A percentile compares a stretch with the other conserved stretches of the same genome.
phyloP scores from a whole-genome alignment of 2,329 filamentous ascomycete species.

The Calonectria leucothoes region DNA sequence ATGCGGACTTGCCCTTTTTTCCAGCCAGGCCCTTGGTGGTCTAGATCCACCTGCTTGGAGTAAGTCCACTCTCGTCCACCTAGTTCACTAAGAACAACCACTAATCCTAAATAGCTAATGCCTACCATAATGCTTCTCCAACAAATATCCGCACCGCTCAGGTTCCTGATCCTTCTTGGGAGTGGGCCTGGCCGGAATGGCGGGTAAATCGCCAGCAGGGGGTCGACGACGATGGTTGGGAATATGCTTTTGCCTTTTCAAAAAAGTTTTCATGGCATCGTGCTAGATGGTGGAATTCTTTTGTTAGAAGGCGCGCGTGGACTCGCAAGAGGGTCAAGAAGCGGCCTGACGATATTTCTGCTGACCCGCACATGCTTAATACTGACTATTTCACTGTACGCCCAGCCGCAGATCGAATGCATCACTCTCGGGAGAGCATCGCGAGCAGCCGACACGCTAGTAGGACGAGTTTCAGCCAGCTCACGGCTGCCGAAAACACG shows the following conservation, averaged over 20 bases:
- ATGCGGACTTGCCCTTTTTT: conserved; percentile 92
- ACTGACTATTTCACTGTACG: conserved; percentile 85
- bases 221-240: conserved; percentile 89
- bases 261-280: conserved; percentile 86
- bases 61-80: conserved; percentile 36
- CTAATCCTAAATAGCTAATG: conserved; percentile 63
- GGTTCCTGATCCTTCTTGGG: conserved; percentile 94
- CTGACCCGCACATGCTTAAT: conserved; percentile 75
- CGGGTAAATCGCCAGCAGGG: conserved; percentile 77
- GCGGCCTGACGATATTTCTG: conserved; percentile 54
- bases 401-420: conserved; percentile 57
- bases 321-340: conserved; percentile 81
- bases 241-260: conserved; percentile 91
- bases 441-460: conserved; percentile 47
- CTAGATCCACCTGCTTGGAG: conserved; percentile 89
- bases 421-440: conserved; percentile 47
- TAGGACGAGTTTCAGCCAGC: conserved; percentile 51
- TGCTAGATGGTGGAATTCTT: conserved; percentile 93
- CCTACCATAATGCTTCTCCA: conserved; percentile 68
- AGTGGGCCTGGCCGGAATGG: conserved; percentile 83
- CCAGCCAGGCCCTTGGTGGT: conserved; percentile 83
- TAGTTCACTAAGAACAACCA: conserved; percentile 18
- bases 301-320: conserved; percentile 92
- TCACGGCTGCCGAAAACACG: conserved; percentile 55
- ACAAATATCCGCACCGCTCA: conserved; percentile 86